Base-by-base conservation (phyloP, 495 filamentous ascomycete species). In the Xanthoparmelia taractica region DNA sequence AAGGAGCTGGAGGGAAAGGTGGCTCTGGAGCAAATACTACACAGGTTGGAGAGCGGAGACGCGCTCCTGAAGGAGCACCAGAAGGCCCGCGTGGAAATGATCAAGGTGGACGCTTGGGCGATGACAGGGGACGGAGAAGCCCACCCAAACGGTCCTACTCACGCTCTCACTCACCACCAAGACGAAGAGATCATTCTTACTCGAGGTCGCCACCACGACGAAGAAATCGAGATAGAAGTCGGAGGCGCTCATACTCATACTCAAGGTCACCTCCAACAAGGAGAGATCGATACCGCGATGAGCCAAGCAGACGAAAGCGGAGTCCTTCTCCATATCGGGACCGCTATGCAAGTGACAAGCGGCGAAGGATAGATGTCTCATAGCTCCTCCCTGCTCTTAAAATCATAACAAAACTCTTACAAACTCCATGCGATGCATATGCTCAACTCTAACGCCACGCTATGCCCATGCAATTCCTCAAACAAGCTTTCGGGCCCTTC, bases 301-400 rank as follows among this genome's bases (percentile, higher is more conserved):
- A 83, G 34, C 66, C 76, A 63, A 73, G 74, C 60, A 75, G 82
- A 56, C 74, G 84, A 63, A 90, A 89, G 72, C 78, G 87, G 56
- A 87, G 84, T 59, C 82, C 80, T 13, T 89, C 87, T 29, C 80
- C 80, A 11, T 82, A 85, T 65, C 72, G 76, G 31, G 82, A 86
- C 69, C 79, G 82, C 31, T 74, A 82, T 66, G 78, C 76, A 45
- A 74, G 75, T 40, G 87, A 90, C 61, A 90, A 90, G 72, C 82
- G 88, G 65, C 81, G 85, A 58, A 84, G 80, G 65, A 77, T 87
- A 68, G 83, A 86, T 58, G 61, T 55, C 11, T 57, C 12, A 29
- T 61, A 61, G 52, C 10, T 33, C 27, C 29, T 48, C 17, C 41
- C 13, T 17, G 7, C 47, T 33, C 27, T 2, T 60, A 37, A 17